Base-by-base conservation (phyloP, 2,329 filamentous ascomycete species). In the Lojkania enalia region DNA sequence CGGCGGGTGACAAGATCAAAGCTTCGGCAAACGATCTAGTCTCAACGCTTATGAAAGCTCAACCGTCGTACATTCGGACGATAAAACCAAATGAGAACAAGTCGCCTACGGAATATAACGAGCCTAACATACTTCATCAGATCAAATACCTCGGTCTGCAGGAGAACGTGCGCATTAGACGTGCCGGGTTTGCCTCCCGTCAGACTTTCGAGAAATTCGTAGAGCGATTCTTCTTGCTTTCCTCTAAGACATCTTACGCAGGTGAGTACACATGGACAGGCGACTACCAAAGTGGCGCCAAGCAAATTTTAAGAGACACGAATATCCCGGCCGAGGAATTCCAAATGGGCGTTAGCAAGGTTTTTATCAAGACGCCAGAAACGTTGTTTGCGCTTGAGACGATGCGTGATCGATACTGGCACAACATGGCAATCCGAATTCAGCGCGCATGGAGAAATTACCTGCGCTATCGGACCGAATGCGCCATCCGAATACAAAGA, bases 1-100 rank as follows among this genome's bases (percentile, higher is more conserved):
- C 94, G 2, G 90, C 94, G 9, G 92, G 94, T 61, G 94, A 99
- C 71, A 92, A 95, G 73, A 97, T 99, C 71, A 94, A 92, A 68
- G 78, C 84, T 4, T 97, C 94, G 15, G 94, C 94, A 6, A 99
- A 99, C 65, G 90, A 95, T 33, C 79, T 99, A 15, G 94, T 99
- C 1, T 84, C 91, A 1, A 97, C 94, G 1, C 72, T 99, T 60
- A 97, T 96, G 91, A 95, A 96, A 73, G 92, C 90, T 44, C 89
- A 94, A 58, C 94, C 94, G 1, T 96, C 91, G 2, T 99, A 99
- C 66, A 99, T 99, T 60, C 89, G 94, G 67, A 99, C 94, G 0
- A 97, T 99, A 75, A 99, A 99, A 73, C 94, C 94, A 1, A 99
- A 99, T 75, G 94, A 99, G 72, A 97, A 96, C 76, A 99, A 97